phyloP scores from a whole-genome alignment of 495 filamentous ascomycete species.

The Mycothermus thermophilus region DNA sequence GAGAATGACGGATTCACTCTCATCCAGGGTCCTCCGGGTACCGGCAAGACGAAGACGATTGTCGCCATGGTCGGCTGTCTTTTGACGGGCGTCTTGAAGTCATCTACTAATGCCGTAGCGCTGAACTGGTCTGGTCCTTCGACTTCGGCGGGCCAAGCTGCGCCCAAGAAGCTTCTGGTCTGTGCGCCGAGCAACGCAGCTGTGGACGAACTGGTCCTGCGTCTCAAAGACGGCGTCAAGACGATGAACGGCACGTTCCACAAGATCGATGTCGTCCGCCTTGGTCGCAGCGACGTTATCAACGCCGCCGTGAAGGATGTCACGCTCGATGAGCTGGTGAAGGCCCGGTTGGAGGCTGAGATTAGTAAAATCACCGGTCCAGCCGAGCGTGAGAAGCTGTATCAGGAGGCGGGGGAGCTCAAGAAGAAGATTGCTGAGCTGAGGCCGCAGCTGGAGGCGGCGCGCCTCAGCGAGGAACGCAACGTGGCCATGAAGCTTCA shows the following conservation, averaged over 20 bases:
- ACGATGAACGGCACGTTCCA: slow-evolving; percentile 55
- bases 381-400: slow-evolving; percentile 59
- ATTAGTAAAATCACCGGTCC: slow-evolving; percentile 33
- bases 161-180: slow-evolving; percentile 72
- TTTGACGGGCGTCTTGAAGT: slow-evolving; percentile 45
- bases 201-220: slow-evolving; percentile 88
- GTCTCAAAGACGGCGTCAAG: slow-evolving; percentile 79
- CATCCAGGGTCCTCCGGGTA: slow-evolving; percentile 90
- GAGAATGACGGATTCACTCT: slow-evolving; percentile 94
- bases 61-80: slow-evolving; percentile 88
- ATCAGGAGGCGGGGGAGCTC: slow-evolving; percentile 65
- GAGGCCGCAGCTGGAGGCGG: slow-evolving; percentile 55
- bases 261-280: slow-evolving; percentile 68
- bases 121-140: slow-evolving; percentile 35
- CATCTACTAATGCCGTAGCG: slow-evolving; percentile 29
- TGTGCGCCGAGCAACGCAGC: slow-evolving; percentile 96
- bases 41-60: slow-evolving; percentile 97
- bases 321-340: slow-evolving; percentile 84
- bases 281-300: slow-evolving; percentile 89
- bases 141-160: slow-evolving; percentile 16
- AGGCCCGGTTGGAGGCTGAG: slow-evolving; percentile 46
- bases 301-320: slow-evolving; percentile 83
- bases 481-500: slow-evolving; percentile 45
- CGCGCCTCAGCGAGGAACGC: slow-evolving; percentile 47
- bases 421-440: slow-evolving; percentile 55